Base-by-base conservation (phyloP, 768 basidiomycete genomes). In the Zangia roseola region DNA sequence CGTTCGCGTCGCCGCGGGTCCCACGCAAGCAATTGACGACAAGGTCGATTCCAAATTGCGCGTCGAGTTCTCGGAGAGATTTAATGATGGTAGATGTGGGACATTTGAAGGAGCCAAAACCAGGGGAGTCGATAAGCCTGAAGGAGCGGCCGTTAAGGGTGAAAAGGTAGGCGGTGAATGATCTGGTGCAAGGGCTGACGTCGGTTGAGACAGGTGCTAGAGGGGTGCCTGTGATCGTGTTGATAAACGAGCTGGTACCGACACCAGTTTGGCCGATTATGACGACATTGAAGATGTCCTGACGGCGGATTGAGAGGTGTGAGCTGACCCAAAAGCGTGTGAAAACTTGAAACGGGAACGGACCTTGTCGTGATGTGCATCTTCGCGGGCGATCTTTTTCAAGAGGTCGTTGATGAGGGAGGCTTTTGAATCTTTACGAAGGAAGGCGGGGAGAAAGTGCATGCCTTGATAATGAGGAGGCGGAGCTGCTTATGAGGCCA, bases 161-260 rank as follows among this genome's bases (percentile, higher is more conserved):
- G 53, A 67, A 50, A 13, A 52, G 33, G 47, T 65, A 65, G 8
- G 55, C 53, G 8, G 50, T 57, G 59, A 59, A 59, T 25, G 50
- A 35, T 46, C 55, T 55, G 16, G 63, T 65, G 43, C 63, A 65
- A 28, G 65, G 62, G 28, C 55, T 60, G 46, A 62, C 63, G 43
- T 67, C 59, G 20, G 62, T 65, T 47, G 64, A 65, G 20, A 58
- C 50, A 23, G 57, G 57, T 12, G 57, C 62, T 10, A 52, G 39
- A 8, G 53, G 14, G 10, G n/a, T 6, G 31, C 55, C 50, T 5
- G 53, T 59, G 46, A 75, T 54, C 62, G 73, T 58, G 55, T 75
- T 76, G 52, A 74, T 56, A 34, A 76, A 54, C 12, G 71, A 73
- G 52, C 75, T 76, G 47, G 68, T 72, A 21, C 69, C 69, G 40